Base-by-base conservation (phyloP, 805 yeast species). In the Candida loeiensis region DNA sequence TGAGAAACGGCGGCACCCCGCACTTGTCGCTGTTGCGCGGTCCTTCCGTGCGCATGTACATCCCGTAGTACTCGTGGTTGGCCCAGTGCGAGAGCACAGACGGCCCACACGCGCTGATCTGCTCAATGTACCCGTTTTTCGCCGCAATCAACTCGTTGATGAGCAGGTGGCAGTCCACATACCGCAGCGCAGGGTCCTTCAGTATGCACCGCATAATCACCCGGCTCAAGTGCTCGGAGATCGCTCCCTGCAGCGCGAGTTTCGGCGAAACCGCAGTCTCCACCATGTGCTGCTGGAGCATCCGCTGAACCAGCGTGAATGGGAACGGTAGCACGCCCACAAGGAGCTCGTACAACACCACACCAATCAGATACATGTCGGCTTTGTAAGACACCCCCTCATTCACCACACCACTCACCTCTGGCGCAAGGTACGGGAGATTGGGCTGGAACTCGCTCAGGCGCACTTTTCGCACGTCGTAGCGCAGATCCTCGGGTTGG, bases 341-440 rank as follows among this genome's bases (percentile, higher is more conserved):
- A 9, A 74, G 41, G n/a, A 72, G 41, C 39, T 74, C 77, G 45
- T 76, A 75, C 14, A 76, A 42, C 6, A 75, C 66, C n/a, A 74
- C 62, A 26, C 80, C 80, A 7, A 73, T 37, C 20, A 74, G 62
- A 51, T 74, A 76, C 34, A 73, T 59, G 49, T 76, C 80, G 0
- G 79, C 63, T 34, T 76, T 57, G 47, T 56, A 66, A 44, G 75
- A 78, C 15, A 71, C 73, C 4, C 62, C 52, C 11, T 62, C 51
- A 21, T 56, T 56, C 8, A 51, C 44, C 19, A 64, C 66, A 1
- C 74, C 71, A 17, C 73, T 64, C 4, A 68, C 61, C 50, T 76
- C 80, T 1, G 80, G 80, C 1, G 79, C 69, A 45, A 73, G 65
- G 46, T 67, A 76, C 1, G 76, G 75, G 15, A 74, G 50, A 43